Conservation (phyloP, 202 grass and related monocot genomes). For the Tripidium arundinaceum region DNA sequence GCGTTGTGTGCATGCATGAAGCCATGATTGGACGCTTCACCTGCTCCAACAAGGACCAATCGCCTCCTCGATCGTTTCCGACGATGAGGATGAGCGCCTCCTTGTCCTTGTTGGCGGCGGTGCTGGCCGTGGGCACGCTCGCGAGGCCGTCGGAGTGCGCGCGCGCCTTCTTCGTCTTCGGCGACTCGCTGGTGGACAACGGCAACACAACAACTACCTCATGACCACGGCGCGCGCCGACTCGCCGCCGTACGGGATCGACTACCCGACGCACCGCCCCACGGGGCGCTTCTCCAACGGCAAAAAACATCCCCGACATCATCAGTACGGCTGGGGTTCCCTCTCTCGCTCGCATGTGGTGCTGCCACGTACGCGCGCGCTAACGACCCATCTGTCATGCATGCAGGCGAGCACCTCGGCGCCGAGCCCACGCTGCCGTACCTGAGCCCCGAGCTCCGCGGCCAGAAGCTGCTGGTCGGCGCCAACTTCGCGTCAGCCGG, state of each 20-base stretch:
- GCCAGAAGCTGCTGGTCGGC: slow-evolving; percentile 68
- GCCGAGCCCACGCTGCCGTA: slow-evolving; percentile 67
- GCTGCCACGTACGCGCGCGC: not conserved
- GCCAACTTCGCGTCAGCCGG: slow-evolving; percentile 97
- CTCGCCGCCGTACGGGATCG: slow-evolving; percentile 72
- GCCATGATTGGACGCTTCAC: too few relatives aligned
- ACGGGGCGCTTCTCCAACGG: slow-evolving; percentile 86
- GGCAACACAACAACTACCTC: slow-evolving; percentile 95
- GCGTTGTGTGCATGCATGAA: too few relatives aligned
- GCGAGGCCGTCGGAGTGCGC: slow-evolving; percentile 36
- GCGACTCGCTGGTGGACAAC: slow-evolving; percentile 90
- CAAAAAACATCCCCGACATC: slow-evolving; percentile 82
- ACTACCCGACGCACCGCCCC: slow-evolving; percentile 58
- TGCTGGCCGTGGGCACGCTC: not conserved
- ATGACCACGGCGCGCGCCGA: slow-evolving; percentile 65
- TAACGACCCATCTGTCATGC: not conserved
- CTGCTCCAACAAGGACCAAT: too few relatives aligned
- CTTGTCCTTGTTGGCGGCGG: not conserved
- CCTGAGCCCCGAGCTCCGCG: slow-evolving; percentile 68
- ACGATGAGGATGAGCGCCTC: not conserved
- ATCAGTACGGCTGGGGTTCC: too few relatives aligned
- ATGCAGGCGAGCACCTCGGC: slow-evolving; percentile 87
- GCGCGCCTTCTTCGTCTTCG: slow-evolving; percentile 81
- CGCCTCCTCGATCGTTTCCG: too few relatives aligned
- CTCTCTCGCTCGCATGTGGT: too few relatives aligned